Percentiles rank a stretch among this genome's conserved stretches.
Conservation (phyloP, 2,329 filamentous ascomycete species). For the Cladosporium sp. region DNA sequence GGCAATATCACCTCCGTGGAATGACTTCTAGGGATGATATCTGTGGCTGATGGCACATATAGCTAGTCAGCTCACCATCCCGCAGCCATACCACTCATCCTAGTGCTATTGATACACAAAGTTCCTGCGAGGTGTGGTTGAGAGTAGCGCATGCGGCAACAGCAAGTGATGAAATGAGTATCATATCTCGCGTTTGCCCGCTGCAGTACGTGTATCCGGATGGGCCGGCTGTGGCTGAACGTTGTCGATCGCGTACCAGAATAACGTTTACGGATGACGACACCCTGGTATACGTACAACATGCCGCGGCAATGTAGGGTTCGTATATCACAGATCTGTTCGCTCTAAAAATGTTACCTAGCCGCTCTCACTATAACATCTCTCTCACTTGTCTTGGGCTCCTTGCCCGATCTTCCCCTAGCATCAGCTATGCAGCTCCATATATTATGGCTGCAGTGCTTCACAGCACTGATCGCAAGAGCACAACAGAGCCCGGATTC, state of each 20-base stretch:
- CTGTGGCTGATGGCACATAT: no score
- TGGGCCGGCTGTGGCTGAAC: background rate
- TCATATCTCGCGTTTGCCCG: background rate
- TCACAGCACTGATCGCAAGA: conserved; percentile 30
- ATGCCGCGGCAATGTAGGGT: background rate
- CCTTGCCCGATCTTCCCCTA: background rate
- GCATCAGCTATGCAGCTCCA: conserved; percentile 26
- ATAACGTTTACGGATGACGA: background rate
- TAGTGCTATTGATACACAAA: no score
- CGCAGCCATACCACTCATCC: no score
- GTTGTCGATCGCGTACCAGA: background rate
- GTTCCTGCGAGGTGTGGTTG: no score
- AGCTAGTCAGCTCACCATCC: no score
- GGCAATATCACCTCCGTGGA: no score
- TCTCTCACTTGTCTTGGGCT: background rate
- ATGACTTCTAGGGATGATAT: no score
- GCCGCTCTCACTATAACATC: background rate
- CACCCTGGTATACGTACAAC: background rate
- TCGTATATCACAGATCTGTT: no score
- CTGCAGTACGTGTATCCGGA: background rate
- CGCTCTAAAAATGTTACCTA: no score
- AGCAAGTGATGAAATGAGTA: background rate
- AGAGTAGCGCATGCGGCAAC: no score
- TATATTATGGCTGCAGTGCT: conserved; percentile 29
- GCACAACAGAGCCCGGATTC: conserved; percentile 24